Evolutionary conservation across 805 yeast species (phyloP), one percentile per base, ranked within the genome.

Genomic region (Starmerella floricola): DNA sequence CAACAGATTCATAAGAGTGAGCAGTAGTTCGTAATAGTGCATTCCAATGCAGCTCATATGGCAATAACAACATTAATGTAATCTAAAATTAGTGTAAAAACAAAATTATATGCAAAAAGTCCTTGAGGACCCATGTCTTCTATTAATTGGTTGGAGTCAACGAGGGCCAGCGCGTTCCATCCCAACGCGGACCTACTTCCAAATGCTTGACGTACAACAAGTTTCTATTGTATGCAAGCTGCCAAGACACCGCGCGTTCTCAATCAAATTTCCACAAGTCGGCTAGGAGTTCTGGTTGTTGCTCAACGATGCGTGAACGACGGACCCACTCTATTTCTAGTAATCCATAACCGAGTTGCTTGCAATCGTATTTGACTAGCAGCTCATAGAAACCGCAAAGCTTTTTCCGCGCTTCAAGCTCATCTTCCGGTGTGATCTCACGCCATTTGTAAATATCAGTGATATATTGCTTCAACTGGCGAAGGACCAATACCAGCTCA

Each of bases 241-340:
- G n/a, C n/a, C n/a, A n/a, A n/a, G n/a, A n/a, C n/a, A n/a, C n/a
- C n/a, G n/a, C n/a, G n/a, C n/a, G n/a, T n/a, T n/a, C n/a, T n/a
- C 15, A 27, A 12, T 27, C 30, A 12, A 10, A 13, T 15, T 13
- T 27, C 36, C 36, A 33, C 17, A 33, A n/a, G 4, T 8, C 10
- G 4, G 36, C 28, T 5, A 33, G 17, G 13, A 33, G 6, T 21
- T 33, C 6, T 5, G 36, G 36, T 19, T 33, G 11, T 26, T 28
- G 26, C 34, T 52, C 52, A 12, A 38, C 20, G 29, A 44, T 41
- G 20, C 54, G 38, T 21, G 44, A 34, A 27, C 60, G 46, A 4
- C 60, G 48, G 10, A 51, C 41, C 53, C 55, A 49, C 37, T 57
- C 61, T 34, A 57, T 48, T 16, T 55, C 60, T 23, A 57, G 40